phyloP scores from a whole-genome alignment of 1,139 yeast genomes.

The Suhomyces choctaworum region DNA sequence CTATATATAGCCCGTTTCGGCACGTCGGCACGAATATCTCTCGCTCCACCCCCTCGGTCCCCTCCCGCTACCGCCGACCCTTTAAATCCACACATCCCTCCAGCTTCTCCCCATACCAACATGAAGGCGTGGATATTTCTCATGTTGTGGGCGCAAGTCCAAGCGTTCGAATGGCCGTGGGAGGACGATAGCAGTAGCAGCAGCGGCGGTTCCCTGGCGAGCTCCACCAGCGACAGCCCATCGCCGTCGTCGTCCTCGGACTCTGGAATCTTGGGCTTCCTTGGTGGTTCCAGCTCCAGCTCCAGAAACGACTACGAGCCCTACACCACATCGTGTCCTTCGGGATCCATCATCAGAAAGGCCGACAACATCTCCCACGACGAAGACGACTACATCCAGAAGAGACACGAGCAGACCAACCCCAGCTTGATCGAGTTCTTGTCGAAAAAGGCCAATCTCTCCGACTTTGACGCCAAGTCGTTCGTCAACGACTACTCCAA shows the following conservation, averaged over 20 bases:
- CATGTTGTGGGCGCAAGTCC: conserved; percentile 3
- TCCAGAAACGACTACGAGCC: conserved; percentile 11
- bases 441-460: conserved; percentile 30
- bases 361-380: conserved; percentile 27
- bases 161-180: conserved; percentile 16
- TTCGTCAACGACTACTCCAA: conserved; percentile 29
- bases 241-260: conserved; percentile 3
- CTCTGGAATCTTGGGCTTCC: conserved; percentile 1
- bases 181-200: conserved; percentile 8
- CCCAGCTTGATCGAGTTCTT: conserved; percentile 33
- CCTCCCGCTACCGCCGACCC: too few relatives aligned
- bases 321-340: conserved; percentile 10
- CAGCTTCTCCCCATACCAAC: too few relatives aligned
- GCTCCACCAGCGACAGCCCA: conserved; percentile 6
- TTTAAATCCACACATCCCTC: too few relatives aligned
- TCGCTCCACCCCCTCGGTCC: neutral
- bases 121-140: conserved; percentile 4
- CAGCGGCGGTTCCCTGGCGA: conserved; percentile 1
- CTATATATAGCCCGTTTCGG: too few relatives aligned
- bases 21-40: too few relatives aligned
- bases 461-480: conserved; percentile 34
- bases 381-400: conserved; percentile 31
- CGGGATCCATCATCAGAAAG: conserved; percentile 20
- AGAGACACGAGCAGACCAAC: conserved; percentile 35
- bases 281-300: conserved; percentile 1